Percentiles rank a stretch among this genome's conserved stretches.
Conservation (phyloP, 2,329 filamentous ascomycete genomes). For the Corniculantispora saksenae region DNA sequence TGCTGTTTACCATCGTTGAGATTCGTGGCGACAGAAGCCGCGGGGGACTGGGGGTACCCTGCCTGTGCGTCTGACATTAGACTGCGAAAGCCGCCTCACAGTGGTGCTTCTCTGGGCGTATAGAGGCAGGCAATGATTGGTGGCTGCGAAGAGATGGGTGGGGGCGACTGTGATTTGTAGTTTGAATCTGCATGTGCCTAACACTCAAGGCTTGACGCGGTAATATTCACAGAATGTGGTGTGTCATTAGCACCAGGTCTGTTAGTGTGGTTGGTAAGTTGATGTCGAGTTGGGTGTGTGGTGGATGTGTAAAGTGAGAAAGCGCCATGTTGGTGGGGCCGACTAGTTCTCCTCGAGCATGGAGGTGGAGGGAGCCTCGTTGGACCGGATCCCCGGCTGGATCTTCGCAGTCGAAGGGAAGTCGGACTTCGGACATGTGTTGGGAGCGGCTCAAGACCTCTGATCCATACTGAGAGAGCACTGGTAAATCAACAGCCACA, state of each 20-base stretch:
- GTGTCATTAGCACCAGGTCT: not conserved
- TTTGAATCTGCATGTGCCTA: not conserved
- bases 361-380: too few species aligned
- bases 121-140: not conserved
- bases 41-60: conserved; percentile 16
- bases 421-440: too few species aligned
- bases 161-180: not conserved
- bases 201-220: not conserved
- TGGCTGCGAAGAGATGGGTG: not conserved
- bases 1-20: conserved; percentile 43
- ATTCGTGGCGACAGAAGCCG: conserved; percentile 35
- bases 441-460: too few species aligned
- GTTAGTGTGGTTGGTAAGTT: too few species aligned
- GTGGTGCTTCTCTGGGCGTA: not conserved
- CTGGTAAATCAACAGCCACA: too few species aligned
- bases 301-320: not conserved
- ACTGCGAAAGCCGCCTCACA: too few species aligned
- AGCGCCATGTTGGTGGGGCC: too few species aligned
- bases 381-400: too few species aligned
- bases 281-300: not conserved
- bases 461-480: too few species aligned
- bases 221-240: not conserved
- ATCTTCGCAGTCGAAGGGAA: too few species aligned
- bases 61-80: not conserved
- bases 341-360: too few species aligned